Evolutionary conservation across 768 basidiomycete genomes (phyloP).

Genomic region (Leccinum rimulosum): DNA sequence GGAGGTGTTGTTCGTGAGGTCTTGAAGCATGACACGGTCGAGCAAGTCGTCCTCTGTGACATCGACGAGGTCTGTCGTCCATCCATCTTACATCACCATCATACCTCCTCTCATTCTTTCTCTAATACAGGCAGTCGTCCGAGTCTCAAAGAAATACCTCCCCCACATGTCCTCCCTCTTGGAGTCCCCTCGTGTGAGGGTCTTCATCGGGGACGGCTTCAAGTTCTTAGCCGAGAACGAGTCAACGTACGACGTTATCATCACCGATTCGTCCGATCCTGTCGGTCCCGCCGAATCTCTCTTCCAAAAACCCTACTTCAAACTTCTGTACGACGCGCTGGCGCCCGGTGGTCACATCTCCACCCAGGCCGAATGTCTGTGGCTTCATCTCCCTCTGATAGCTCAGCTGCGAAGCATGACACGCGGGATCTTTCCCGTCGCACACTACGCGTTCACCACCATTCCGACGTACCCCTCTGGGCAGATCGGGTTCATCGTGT

Average conservation of each 20-base stretch:
- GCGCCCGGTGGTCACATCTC: conserved; percentile 89
- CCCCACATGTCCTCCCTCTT: conserved; percentile 92
- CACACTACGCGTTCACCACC: conserved; percentile 92
- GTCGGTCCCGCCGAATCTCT: conserved; percentile 93
- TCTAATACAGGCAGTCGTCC: conserved; percentile 72
- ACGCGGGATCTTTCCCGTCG: conserved; percentile 69
- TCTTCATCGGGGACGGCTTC: conserved; percentile 94
- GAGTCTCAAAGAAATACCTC: conserved; percentile 90
- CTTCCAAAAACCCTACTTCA: conserved; percentile 97
- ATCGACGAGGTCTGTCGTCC: conserved; percentile 78
- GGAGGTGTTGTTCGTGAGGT: conserved; percentile 98
- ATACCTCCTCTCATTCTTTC: background rate
- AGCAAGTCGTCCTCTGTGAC: conserved; percentile 93
- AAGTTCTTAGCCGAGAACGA: conserved; percentile 90
- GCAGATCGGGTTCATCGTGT: conserved; percentile 92
- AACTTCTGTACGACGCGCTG: conserved; percentile 88
- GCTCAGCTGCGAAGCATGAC: conserved; percentile 68
- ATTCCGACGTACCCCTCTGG: conserved; percentile 99
- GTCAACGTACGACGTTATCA: conserved; percentile 91
- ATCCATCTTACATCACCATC: background rate
- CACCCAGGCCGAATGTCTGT: conserved; percentile 93
- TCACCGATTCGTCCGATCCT: conserved; percentile 98
- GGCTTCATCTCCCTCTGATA: conserved; percentile 92
- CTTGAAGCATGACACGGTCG: conserved; percentile 87
- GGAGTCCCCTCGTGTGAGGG: conserved; percentile 73